Evolutionary conservation across 169 alveolate genomes (phyloP), one percentile per base, ranked within the genome.

Genomic region (Plasmodium knowlesi): DNA sequence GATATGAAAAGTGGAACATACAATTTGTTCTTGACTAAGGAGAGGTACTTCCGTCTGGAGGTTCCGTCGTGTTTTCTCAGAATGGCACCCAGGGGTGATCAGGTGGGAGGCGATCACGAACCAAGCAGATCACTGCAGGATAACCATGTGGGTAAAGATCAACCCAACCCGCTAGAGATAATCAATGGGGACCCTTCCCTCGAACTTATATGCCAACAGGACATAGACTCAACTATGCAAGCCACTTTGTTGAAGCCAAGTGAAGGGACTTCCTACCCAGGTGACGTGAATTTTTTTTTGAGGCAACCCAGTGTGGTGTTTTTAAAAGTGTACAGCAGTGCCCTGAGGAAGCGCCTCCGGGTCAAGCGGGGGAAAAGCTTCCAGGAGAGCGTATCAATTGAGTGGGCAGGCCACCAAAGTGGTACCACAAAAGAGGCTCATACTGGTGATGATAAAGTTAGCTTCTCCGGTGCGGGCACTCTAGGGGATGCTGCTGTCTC

Each of bases 11-110:
- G 81, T 76, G 46, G 46, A 5, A 86, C 43, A 22, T 76, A 53
- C 32, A 10, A 46, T 76, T 86, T 86, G 39, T 34, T 86, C 70
- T 37, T 86, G 22, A 86, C 41, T 25, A 78, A 41, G 8, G 71
- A 37, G 22, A 85, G 81, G 37, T n/a, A 19, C 25, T 57, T 82
- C 22, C 37, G 34, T 5, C 1, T 74, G 61, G 39, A 32, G 34
- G 82, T 19, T 3, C 57, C 19, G n/a, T n/a, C 80, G n/a, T 16
- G 34, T 32, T 16, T 14, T 57, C 9, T 16, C 57, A 16, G 57
- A 14, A 9, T 67, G 39, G 76, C 14, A 67, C 14, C 30, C 76
- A 10, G n/a, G 16, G 34, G 34, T 9, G 34, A 2, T 67, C 39
- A 67, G n/a, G 5, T 22, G 39, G 37, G 37, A 19, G 41, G 76